Evolutionary conservation across 1,284 basidiomycete genomes (phyloP).

Genomic region (Cystobasidium slooffiae): DNA sequence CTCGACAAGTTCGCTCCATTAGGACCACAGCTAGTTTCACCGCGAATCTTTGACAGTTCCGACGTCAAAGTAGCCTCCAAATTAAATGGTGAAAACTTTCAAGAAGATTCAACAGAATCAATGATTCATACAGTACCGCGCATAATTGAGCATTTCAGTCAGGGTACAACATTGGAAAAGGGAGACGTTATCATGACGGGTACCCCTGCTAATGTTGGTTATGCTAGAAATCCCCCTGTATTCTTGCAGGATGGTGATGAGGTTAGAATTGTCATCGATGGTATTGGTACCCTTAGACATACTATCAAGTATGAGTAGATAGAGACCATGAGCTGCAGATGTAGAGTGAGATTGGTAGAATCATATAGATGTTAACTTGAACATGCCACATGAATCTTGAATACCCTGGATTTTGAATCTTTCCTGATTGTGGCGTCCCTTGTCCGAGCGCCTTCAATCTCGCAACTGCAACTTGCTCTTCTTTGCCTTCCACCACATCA

Average conservation of each 20-base stretch:
- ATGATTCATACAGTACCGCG: conserved; percentile 57
- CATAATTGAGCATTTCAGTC: conserved; percentile 55
- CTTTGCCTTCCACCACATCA: not conserved
- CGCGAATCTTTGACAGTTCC: conserved; percentile 50
- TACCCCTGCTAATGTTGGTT: conserved; percentile 50
- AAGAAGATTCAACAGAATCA: conserved; percentile 53
- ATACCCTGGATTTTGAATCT: too few relatives aligned
- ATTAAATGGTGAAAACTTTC: conserved; percentile 55
- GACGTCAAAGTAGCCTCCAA: conserved; percentile 53
- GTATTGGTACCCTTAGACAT: conserved; percentile 52
- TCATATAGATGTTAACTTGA: not conserved
- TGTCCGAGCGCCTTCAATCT: not conserved
- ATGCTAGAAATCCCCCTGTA: conserved; percentile 49
- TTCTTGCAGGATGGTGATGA: conserved; percentile 56
- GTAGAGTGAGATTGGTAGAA: not conserved
- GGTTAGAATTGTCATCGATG: conserved; percentile 54
- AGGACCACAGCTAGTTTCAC: conserved; percentile 47
- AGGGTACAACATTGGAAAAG: conserved; percentile 56
- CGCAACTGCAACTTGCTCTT: not conserved
- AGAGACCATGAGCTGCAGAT: not conserved
- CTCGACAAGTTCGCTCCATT: conserved; percentile 58
- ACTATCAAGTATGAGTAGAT: conserved; percentile 38
- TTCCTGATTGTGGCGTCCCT: not conserved
- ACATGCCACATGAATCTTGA: too few relatives aligned
- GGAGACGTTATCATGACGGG: conserved; percentile 49